These are phyloP conservation scores for Umbelopsis sp. DNA, from an alignment of 192 early-diverging fungal genomes.

Conservation along the genomic window DNA sequence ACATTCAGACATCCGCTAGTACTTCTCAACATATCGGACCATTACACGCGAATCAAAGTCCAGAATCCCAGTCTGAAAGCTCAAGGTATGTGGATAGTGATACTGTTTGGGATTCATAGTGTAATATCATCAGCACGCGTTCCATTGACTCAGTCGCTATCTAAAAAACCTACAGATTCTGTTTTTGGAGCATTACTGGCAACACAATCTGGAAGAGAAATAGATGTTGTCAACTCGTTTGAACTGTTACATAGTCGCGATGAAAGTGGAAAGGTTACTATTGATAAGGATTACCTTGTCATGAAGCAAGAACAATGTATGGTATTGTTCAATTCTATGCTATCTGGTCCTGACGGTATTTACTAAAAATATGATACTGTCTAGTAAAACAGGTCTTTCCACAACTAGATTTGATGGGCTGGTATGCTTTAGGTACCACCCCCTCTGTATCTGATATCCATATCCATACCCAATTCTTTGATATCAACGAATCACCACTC, in stretches of 20 bases:
- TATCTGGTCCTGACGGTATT: not conserved
- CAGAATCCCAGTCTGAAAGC: constrained; percentile 47
- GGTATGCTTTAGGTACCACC: constrained; percentile 73
- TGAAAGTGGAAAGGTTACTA: constrained; percentile 45
- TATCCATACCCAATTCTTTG: constrained; percentile 79
- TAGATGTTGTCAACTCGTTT: constrained; percentile 87
- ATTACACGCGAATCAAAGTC: constrained; percentile 73
- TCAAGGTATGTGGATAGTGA: not conserved
- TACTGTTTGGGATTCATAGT: not conserved
- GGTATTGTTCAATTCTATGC: constrained; percentile 12
- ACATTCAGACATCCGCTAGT: constrained; percentile 79
- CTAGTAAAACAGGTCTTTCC: constrained; percentile 85
- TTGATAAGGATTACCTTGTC: constrained; percentile 67
- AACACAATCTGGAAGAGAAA: constrained; percentile 73
- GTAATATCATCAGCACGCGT: not conserved
- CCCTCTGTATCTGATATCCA: constrained; percentile 67
- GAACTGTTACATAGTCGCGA: constrained; percentile 60
- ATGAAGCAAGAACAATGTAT: constrained; percentile 82
- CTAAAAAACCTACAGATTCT: not conserved
- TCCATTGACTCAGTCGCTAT: not conserved
- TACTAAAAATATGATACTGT: not conserved
- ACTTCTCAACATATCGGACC: constrained; percentile 88
- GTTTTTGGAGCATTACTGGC: constrained; percentile 81
- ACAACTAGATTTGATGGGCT: constrained; percentile 79
- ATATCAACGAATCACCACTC: constrained; percentile 74